A percentile compares a stretch with the other conserved stretches of the same genome.
phyloP scores from a whole-genome alignment of 2,329 filamentous ascomycete genomes.

The Claviceps fusiformis region DNA sequence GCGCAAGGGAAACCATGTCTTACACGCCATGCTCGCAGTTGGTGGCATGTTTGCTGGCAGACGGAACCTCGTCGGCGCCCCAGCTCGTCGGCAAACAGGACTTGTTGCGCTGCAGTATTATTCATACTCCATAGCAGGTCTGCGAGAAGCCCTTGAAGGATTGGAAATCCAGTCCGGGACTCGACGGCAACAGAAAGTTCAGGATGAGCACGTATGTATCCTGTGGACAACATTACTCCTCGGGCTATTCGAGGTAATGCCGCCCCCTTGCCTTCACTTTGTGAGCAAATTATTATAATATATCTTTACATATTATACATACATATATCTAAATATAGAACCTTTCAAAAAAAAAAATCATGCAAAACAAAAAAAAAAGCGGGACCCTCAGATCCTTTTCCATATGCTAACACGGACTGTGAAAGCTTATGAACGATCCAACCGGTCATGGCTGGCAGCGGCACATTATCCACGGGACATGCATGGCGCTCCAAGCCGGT shows the following conservation, averaged over 20 bases:
- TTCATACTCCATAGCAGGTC: constrained; percentile 12
- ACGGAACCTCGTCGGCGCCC: neutral
- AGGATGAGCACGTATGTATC: constrained; percentile 6
- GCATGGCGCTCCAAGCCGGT: constrained; percentile 1
- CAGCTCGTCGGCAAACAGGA: neutral
- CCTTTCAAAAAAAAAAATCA: too few species aligned
- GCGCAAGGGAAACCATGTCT: neutral
- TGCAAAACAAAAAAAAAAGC: neutral
- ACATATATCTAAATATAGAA: too few species aligned
- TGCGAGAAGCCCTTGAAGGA: constrained; percentile 10
- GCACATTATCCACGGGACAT: constrained; percentile 6
- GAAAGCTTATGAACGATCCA: constrained; percentile 4
- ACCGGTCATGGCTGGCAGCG: constrained; percentile 5
- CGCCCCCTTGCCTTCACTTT: too few species aligned
- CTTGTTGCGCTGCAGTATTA: constrained; percentile 14
- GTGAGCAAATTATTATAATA: neutral
- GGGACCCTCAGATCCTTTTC: too few species aligned
- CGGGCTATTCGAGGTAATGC: constrained; percentile 20
- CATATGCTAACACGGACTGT: neutral
- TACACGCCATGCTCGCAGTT: constrained; percentile 19
- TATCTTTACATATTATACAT: too few species aligned
- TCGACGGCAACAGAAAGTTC: neutral
- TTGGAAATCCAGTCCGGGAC: neutral
- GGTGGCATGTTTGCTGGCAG: constrained; percentile 8
- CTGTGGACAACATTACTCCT: constrained; percentile 22